Evolutionary conservation across 805 yeast species (phyloP), one percentile per base, ranked within the genome.

Genomic region (Barnettozyma californica): DNA sequence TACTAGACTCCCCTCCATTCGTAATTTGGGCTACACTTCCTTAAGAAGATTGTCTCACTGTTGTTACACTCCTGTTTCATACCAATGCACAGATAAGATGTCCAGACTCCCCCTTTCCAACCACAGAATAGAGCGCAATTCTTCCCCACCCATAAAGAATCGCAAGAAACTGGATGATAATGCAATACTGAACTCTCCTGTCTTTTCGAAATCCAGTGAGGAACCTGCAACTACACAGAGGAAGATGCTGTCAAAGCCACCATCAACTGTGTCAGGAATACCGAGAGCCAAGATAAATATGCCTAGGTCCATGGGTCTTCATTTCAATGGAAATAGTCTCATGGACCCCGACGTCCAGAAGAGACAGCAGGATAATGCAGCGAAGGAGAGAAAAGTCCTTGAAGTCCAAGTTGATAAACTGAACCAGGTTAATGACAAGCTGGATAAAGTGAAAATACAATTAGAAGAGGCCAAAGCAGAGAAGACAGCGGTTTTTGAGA

Each of bases 341-440:
- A 16, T 21, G 16, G 26, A 16, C 5, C 37, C 47, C 16, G 48
- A 37, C 9, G 56, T 56, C 18, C 5, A 53, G 9, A 53, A 44
- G 33, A 48, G 48, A 16, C 57, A 55, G 25, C 29, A 48, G 16
- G 46, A 47, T 11, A 45, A 46, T 33, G 50, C 45, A 20, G 51
- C 48, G 20, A 49, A 52, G 5, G 27, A 46, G 14, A 10, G 25
- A 7, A 54, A 54, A 38, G 41, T 48, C 39, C 19, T 52, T 1
- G 45, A 53, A 2, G 50, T 49, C 2, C 48, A 45, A 9, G 47
- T 35, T 34, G 55, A 49, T 4, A 54, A 49, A 26, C n/a, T 53
- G 8, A 23, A 33, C 3, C 51, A 46, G 9, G 9, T 50, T 10
- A 52, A 50, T 2, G 47, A 41, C 21, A 49, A 54, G 40, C 44